Base-by-base conservation (phyloP, 441 rosid species). In the Adansonia gregorii region DNA sequence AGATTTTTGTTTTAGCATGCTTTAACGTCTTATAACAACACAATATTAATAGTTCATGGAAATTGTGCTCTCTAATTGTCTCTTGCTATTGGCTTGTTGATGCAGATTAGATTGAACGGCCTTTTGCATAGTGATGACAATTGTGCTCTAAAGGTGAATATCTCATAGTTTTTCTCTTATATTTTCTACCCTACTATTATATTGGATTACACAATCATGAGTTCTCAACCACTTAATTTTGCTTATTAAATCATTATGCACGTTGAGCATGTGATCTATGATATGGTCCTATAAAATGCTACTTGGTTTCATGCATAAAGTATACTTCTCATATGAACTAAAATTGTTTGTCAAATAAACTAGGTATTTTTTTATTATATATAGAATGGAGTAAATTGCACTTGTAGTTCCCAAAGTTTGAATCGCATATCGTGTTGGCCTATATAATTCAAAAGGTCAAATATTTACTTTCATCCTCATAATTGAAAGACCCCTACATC, bases 61-160 rank as follows among this genome's bases (percentile, higher is more conserved):
- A 45, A 54, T 79, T n/a, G 20, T 54, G 56, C 60, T 59, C 46
- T 51, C 31, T 74, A 41, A 49, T 76, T 72, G 41, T 78, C 59
- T 69, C 69, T 74, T 76, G 54, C 43, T 48, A 10, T 69, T 54
- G 69, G 49, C 8, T 65, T 81, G 82, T 48, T 78, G 82, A 72
- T 88, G 87, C 94, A 96, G 99, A 89, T 96, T 76, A 93, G 84
- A 82, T 80, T 96, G 86, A 96, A 90, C 83, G 99, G 99, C 72
- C 91, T 96, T 79, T 74, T 95, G 85, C 99, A 94, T 74, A 80
- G 91, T 77, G 98, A 94, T 61, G 99, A 93, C 79, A 88, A 80
- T 79, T 87, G 89, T 80, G 99, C 97, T 46, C 77, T 96, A 52
- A 94, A 94, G 99, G 98, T 95, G 43, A 67, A 55, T 76, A 66